phyloP scores from a whole-genome alignment of 2,329 filamentous ascomycete genomes.

The Colletotrichum sp. region DNA sequence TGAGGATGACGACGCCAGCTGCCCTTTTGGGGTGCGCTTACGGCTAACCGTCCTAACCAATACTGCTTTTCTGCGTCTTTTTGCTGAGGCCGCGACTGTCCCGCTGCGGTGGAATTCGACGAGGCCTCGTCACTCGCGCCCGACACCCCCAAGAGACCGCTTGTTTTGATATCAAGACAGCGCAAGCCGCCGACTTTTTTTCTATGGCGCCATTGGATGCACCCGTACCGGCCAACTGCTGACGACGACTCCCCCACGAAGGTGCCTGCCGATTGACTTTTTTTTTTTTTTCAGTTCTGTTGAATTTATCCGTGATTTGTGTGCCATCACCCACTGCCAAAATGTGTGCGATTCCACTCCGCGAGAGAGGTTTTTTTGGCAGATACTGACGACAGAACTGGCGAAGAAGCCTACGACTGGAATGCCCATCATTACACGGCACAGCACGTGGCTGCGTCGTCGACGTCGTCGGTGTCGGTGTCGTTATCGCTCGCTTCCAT shows the following conservation, averaged over 20 bases:
- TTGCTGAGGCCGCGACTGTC: neutral
- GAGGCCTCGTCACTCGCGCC: constrained; percentile 7
- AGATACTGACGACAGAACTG: neutral
- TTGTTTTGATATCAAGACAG: constrained; percentile 7
- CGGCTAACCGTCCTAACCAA: neutral
- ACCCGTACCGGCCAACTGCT: constrained; percentile 1
- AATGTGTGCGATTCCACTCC: neutral
- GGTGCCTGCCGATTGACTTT: neutral
- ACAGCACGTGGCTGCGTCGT: neutral
- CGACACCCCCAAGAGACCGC: neutral
- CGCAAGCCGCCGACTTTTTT: neutral
- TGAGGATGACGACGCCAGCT: constrained; percentile 22
- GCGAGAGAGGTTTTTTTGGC: neutral
- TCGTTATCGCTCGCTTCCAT: neutral
- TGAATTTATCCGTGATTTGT: neutral
- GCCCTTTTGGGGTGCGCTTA: constrained; percentile 2
- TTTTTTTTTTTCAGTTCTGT: neutral
- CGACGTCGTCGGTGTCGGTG: neutral
- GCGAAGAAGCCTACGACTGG: neutral
- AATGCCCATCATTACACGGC: neutral
- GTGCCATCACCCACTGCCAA: neutral
- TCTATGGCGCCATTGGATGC: neutral
- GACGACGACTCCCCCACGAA: constrained; percentile 9
- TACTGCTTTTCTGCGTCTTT: neutral
- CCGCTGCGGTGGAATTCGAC: neutral